These are phyloP conservation scores for Cicer arietinum DNA, from an alignment of 306 rosid species.

Conservation along the genomic window DNA sequence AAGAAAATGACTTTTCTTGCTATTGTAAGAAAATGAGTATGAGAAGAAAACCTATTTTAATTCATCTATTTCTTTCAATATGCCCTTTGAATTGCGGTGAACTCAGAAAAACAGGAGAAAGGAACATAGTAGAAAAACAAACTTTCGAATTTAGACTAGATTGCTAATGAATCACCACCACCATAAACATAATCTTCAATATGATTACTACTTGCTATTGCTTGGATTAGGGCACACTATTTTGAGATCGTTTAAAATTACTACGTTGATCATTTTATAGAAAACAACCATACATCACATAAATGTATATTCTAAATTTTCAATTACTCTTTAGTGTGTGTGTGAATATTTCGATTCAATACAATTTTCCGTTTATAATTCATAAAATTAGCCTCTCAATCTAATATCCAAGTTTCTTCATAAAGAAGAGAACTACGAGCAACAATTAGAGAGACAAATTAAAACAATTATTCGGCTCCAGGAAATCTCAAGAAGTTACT, in stretches of 20 bases:
- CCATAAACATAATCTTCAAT: slow-evolving; percentile 1
- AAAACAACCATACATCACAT: not conserved
- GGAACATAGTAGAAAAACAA: not conserved
- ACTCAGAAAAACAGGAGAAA: not conserved
- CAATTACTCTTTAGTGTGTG: not conserved
- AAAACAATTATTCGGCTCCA: not conserved
- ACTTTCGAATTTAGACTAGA: not conserved
- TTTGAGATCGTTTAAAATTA: not conserved
- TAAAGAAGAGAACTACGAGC: not conserved
- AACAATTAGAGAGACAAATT: not conserved
- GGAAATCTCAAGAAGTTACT: not conserved
- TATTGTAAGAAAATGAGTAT: not conserved
- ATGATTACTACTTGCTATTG: not conserved
- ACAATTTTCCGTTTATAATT: not conserved
- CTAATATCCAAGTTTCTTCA: not conserved
- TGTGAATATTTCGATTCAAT: not conserved
- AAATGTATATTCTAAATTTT: not conserved
- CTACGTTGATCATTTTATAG: not conserved
- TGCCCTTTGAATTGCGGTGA: not conserved
- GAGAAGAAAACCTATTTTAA: not conserved
- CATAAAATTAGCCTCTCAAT: not conserved
- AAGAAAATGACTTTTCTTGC: not conserved
- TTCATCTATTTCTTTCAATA: not conserved
- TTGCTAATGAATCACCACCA: not conserved
- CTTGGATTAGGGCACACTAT: not conserved